phyloP scores from a whole-genome alignment of 495 filamentous ascomycete species.

The Echria macrotheca region DNA sequence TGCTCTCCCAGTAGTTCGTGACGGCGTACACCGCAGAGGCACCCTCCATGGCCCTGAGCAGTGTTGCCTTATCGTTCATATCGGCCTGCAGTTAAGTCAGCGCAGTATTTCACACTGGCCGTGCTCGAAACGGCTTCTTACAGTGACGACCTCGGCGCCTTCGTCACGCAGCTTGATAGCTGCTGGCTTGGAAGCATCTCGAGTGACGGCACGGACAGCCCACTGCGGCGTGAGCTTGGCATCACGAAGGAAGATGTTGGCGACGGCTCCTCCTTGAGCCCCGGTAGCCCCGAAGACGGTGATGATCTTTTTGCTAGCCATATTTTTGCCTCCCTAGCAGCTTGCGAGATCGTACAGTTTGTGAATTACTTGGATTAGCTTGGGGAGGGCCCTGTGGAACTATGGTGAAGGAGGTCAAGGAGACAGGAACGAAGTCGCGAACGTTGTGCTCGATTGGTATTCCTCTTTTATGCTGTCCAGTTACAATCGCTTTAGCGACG shows the following conservation, averaged over 20 bases:
- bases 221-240: conserved; percentile 24
- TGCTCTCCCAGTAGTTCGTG: conserved; percentile 36
- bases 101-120: no score
- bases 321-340: no score
- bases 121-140: no score
- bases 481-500: no score
- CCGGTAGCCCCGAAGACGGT: conserved; percentile 61
- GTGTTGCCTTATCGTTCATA: conserved; percentile 32
- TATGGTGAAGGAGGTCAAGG: no score
- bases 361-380: no score
- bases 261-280: conserved; percentile 55
- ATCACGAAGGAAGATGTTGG: conserved; percentile 47
- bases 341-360: no score
- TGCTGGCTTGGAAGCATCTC: conserved; percentile 42
- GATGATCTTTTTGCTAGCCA: conserved; percentile 26
- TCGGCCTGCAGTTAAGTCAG: conserved; percentile 34
- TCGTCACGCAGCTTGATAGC: conserved; percentile 33
- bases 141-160: conserved; percentile 38
- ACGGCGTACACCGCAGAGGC: conserved; percentile 46
- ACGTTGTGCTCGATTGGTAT: no score
- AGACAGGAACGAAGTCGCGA: no score
- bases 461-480: no score
- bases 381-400: no score
- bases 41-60: conserved; percentile 40
- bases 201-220: conserved; percentile 48